Percentiles rank a stretch among this genome's conserved stretches.
These are phyloP conservation scores for Candida morakotiae DNA, from an alignment of 805 yeast species.

Conservation along the genomic window DNA sequence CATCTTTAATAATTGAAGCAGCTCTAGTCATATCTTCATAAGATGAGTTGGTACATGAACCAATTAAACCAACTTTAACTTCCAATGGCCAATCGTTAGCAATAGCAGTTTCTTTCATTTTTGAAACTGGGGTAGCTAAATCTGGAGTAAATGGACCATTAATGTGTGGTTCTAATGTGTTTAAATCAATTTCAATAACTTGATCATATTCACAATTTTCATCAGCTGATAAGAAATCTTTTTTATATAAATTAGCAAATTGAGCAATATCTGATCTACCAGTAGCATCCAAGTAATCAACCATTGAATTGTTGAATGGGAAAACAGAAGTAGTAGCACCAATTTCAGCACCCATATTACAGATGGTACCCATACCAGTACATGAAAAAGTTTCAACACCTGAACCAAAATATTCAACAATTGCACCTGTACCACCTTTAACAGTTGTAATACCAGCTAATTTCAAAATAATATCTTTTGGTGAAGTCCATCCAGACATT, in stretches of 20 bases:
- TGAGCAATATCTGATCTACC: conserved; percentile 82
- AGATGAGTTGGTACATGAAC: conserved; percentile 98
- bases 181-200: conserved; percentile 84
- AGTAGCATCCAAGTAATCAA: conserved; percentile 81
- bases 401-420: conserved; percentile 94
- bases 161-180: conserved; percentile 88
- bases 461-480: conserved; percentile 91
- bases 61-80: conserved; percentile 92
- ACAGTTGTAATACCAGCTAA: conserved; percentile 93
- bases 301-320: conserved; percentile 93
- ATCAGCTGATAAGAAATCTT: conserved; percentile 75
- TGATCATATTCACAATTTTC: conserved; percentile 92
- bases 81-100: conserved; percentile 89
- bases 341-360: conserved; percentile 99
- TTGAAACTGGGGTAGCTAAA: conserved; percentile 90
- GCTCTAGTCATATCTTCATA: conserved; percentile 98
- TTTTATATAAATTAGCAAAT: conserved; percentile 64
- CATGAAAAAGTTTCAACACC: conserved; percentile 91
- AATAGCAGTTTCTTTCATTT: conserved; percentile 77
- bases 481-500: conserved; percentile 94
- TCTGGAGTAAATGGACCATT: conserved; percentile 99
- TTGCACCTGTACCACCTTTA: conserved; percentile 97
- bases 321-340: conserved; percentile 97
- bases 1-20: conserved; percentile 87
- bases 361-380: conserved; percentile 99